Base-by-base conservation (phyloP, 495 filamentous ascomycete genomes). In the Penicillium herquei region DNA sequence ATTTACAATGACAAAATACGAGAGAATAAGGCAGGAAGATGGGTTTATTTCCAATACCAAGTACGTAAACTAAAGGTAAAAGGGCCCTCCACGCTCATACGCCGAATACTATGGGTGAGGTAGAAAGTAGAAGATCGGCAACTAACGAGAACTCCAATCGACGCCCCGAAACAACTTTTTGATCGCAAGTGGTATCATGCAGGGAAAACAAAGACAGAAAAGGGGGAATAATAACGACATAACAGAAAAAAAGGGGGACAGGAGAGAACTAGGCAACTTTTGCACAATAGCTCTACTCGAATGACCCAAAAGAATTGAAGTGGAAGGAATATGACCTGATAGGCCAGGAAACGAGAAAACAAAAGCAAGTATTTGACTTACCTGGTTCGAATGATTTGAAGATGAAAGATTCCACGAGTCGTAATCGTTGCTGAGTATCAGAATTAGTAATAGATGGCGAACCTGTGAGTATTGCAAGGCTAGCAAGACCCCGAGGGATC, bases 131-230 rank as follows among this genome's bases (percentile, higher is more conserved):
- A 52, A 17, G 45, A 52, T 21, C 18, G 11, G 35, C 41, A 32
- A 18, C 47, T 34, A 33, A 26, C 45, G 42, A 18, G 26, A 52
- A 45, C 18, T 34, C 30, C 62, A 45, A 54, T 58, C 39, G 43
- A 65, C 55, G 53, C 59, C 58, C 21, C 31, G 46, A 33, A 34
- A 59, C 32, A 59, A 43, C 41, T 51, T 61, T 61, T 54, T 45
- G 57, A 35, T 49, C 40, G 14, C 49, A 49, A 57, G 46, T 57
- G 57, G 61, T 64, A 64, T 64, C 61, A 55, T 49, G 57, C 54
- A 46, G 37, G 32, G 41, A 31, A 21, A 44, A 16, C 35, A 40
- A 57, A 37, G 34, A 9, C 34, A 39, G 45, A 49, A 32, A 34
- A 45, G 21, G 21, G 21, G 21, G 21, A 4, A 16, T 17, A 18